Evolutionary conservation across 164 flowering plant genomes (phyloP), one percentile per base, ranked within the genome.

Genomic region (Buxus sempervirens): DNA sequence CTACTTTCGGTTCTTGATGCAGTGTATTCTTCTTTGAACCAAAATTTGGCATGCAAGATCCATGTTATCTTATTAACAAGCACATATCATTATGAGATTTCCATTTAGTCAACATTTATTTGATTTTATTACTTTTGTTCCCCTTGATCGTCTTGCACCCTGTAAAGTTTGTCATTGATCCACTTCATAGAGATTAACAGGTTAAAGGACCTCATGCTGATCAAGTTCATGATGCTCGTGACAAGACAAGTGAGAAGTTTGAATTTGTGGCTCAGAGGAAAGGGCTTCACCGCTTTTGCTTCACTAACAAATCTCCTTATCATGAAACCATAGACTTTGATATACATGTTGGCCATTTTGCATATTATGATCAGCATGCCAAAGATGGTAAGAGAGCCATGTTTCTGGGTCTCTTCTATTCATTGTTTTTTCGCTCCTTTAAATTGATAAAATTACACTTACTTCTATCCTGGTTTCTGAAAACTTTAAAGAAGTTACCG

Each of bases 161-260:
- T 32, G 7, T 32, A 21, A 23, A 26, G 53, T 28, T 27, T 15
- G 24, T 13, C 38, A 21, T 56, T 70, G 36, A 55, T 66, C 16
- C 32, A 51, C 18, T 41, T 16, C 63, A 22, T 73, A 72, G 70
- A 65, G 12, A 72, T 77, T 73, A 12, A 68, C 84, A 95, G 99
- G 88, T 96, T 32, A 88, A 87, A 70, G 99, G 99, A 69, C 98
- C 99, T 45, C 42, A 78, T 67, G 93, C 90, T 5, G 95, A 96
- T 8, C 99, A 93, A 66, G 63, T 96, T 69, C 90, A 88, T 15
- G 97, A 96, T 72, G 75, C 80, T 55, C 95, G 91, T 70, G 96
- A 88, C 82, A 74, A 80, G 72, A 79, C 78, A 22, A 96, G 90
- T 76, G 95, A 88, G 69, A 90, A 86, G 76, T 82, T 82, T 63